phyloP scores from a whole-genome alignment of 495 filamentous ascomycete genomes.

The Podospora fimiseda region DNA sequence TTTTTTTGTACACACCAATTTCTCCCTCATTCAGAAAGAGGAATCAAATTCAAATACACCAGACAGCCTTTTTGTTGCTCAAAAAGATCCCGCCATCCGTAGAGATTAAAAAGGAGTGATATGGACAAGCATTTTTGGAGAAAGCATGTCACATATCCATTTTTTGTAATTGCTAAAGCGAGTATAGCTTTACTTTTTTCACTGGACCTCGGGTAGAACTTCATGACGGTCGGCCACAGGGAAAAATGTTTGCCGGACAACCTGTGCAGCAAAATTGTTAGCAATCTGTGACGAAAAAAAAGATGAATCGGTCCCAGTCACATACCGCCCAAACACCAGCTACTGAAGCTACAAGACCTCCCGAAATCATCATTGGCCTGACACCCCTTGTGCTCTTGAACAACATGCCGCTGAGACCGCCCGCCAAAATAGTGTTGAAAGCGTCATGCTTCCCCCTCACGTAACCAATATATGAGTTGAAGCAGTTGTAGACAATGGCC shows the following conservation, averaged over 20 bases:
- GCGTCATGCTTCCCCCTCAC: conserved; percentile 85
- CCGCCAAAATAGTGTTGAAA: conserved; percentile 78
- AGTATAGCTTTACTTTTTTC: neutral
- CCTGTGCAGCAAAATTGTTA: conserved; percentile 12
- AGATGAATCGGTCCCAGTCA: neutral
- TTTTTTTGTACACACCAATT: conserved; percentile 22
- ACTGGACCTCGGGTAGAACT: conserved; percentile 4
- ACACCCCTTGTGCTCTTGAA: conserved; percentile 93
- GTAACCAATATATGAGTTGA: conserved; percentile 87
- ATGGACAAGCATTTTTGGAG: too few species aligned
- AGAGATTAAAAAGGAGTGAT: conserved; percentile 20
- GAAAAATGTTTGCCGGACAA: conserved; percentile 28
- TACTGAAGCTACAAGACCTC: conserved; percentile 73
- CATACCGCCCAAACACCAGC: conserved; percentile 83
- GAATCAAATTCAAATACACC: conserved; percentile 16
- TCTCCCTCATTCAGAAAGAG: conserved; percentile 4
- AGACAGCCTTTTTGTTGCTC: conserved; percentile 4
- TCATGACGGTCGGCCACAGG: conserved; percentile 14
- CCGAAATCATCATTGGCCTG: conserved; percentile 87
- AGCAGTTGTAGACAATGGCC: conserved; percentile 87
- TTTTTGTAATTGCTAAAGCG: neutral
- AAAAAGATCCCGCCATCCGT: conserved; percentile 11
- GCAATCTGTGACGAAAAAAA: conserved; percentile 1
- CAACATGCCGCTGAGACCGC: conserved; percentile 79
- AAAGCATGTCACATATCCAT: too few species aligned